These are phyloP conservation scores for Ogataea angusta DNA, from an alignment of 805 yeast genomes.

Conservation along the genomic window DNA sequence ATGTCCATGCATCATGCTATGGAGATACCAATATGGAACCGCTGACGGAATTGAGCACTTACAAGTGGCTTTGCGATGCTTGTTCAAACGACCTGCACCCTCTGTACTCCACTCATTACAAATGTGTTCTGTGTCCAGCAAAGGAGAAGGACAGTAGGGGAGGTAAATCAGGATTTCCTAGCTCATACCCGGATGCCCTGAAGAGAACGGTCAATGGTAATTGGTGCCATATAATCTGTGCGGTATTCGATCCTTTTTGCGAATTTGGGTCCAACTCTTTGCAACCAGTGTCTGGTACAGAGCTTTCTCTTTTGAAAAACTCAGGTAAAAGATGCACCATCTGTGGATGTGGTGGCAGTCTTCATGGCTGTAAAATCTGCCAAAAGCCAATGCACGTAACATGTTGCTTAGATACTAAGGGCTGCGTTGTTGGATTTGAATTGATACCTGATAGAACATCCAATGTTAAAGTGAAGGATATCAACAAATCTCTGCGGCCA, in stretches of 20 bases:
- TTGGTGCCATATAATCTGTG: constrained; percentile 81
- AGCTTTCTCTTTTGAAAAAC: constrained; percentile 31
- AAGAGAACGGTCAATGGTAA: constrained; percentile 63
- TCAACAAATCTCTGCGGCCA: constrained; percentile 36
- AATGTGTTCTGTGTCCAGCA: constrained; percentile 64
- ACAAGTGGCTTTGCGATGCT: constrained; percentile 75
- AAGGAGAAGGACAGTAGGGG: constrained; percentile 48
- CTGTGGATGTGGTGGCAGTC: constrained; percentile 50
- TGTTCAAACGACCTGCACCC: constrained; percentile 73
- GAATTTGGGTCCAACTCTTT: constrained; percentile 39
- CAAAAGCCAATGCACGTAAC: constrained; percentile 44
- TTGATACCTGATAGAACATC: constrained; percentile 27
- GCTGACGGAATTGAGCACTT: constrained; percentile 18
- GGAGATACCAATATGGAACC: constrained; percentile 39
- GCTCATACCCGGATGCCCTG: constrained; percentile 57
- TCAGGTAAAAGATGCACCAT: constrained; percentile 39
- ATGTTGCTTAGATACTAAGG: constrained; percentile 51
- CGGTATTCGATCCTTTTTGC: constrained; percentile 49
- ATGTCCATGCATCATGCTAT: constrained; percentile 68
- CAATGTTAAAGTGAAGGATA: constrained; percentile 23
- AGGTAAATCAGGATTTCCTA: constrained; percentile 39
- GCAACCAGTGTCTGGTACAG: constrained; percentile 47
- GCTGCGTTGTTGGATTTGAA: constrained; percentile 53
- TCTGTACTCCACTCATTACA: constrained; percentile 49
- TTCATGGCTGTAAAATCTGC: constrained; percentile 48